Base-by-base conservation (phyloP, 1,139 yeast species). In the Yamadazyma siamensis region DNA sequence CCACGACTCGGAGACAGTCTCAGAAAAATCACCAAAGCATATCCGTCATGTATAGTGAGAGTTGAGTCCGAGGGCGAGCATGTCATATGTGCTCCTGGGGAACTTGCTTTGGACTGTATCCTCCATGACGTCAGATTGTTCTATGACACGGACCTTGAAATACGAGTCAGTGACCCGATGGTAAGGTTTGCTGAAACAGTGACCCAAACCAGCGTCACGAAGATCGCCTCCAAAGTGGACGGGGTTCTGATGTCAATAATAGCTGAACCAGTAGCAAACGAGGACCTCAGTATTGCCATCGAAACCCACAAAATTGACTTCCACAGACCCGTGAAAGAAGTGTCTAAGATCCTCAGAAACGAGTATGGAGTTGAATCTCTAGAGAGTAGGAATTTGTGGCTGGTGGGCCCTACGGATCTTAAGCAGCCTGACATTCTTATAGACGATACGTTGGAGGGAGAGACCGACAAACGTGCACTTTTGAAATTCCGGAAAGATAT, bases 1-100 rank as follows among this genome's bases (percentile, higher is more conserved):
- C 94, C 95, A 0, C 72, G 73, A 38, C 64, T 89, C 49, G 61
- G 82, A 11, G 80, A 75, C 13, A 88, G 89, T 0, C 59, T 91
- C 29, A 65, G 83, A 38, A 74, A 68, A 35, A 62, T 83, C 15
- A 73, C 73, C 41, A 77, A 74, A 41, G 62, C 81, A 1, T 89
- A 85, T 48, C 70, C 84, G 10, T 78, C 89, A 5, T 66, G 80
- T 21, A 68, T 70, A 17, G 63, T 86, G 6, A 77, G 72, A 40
- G 89, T 84, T 1, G 96, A 87, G 52, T 95, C 85, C 43, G 82
- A 89, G 34, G 96, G 97, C 2, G 97, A 89, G 47, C 87, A 83
- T 52, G 78, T 80, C 0, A 52, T 94, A 2, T 50, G 80, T 17
- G 96, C 94, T 0, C 77, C 88, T 3, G 98, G 98, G 4, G 98